Base-by-base conservation (phyloP, 192 early-diverging fungal species). In the Geosiphon pyriformis region DNA sequence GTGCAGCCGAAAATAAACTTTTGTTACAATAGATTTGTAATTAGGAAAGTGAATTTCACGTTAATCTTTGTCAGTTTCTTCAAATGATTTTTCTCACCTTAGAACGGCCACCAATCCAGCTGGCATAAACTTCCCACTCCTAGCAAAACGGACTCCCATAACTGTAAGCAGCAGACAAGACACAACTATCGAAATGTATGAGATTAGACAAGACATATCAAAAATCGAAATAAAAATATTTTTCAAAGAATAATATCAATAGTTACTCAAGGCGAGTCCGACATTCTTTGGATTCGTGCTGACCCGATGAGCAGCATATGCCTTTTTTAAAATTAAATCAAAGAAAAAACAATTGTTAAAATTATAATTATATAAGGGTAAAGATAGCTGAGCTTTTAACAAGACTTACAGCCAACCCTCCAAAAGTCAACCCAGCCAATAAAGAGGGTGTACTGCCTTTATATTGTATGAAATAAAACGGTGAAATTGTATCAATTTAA, bases 81-180 rank as follows among this genome's bases (percentile, higher is more conserved):
- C 2, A 54, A 6, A 17, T 7, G 4, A 23, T 62, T 15, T 29
- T 32, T 57, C 66, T 61, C n/a, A 77, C 71, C 74, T 77, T n/a
- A 79, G 34, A 15, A 72, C 34, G 63, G 73, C 50, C 8, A 79
- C 68, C 7, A 77, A 32, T 3, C 78, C 78, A n/a, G 72, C 78
- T 25, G 78, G 73, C 78, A 81, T 79, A 33, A 79, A 74, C 52
- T 72, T 74, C 10, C 75, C 76, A 30, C 67, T 59, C 48, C 72
- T 72, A 11, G 29, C 34, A 65, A 75, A 81, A 30, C 75, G 65
- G 0, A 58, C n/a, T 2, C 78, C 74, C 80, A 79, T 79, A 8
- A 78, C 65, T 8, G 54, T 7, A 32, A 77, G 47, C 3, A 80
- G 54, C 3, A 57, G 7, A 32, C 69, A 23, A 48, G 61, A 69